Percentiles rank a stretch among this genome's conserved stretches.
These are phyloP conservation scores for Fusarium napiforme DNA, from an alignment of 2,329 filamentous ascomycete species.

Conservation along the genomic window DNA sequence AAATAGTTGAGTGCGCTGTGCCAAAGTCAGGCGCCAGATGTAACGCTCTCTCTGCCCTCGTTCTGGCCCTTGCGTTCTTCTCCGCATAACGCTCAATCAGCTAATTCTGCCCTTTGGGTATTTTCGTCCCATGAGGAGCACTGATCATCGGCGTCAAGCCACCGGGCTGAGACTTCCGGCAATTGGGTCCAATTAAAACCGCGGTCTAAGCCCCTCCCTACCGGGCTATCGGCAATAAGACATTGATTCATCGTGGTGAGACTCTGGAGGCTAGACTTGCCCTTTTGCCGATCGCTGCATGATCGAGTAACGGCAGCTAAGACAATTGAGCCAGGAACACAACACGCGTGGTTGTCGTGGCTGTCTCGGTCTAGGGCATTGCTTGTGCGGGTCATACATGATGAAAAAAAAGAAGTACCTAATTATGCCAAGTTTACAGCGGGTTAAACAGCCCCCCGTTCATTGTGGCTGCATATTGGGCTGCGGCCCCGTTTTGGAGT, in stretches of 20 bases:
- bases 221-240: constrained; percentile 13
- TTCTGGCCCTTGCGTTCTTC: not conserved
- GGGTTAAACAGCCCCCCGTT: not conserved
- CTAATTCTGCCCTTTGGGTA: not conserved
- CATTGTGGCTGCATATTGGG: not conserved
- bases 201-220: not conserved
- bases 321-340: not conserved
- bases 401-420: not conserved
- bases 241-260: not conserved
- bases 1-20: not conserved
- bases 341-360: not conserved
- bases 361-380: not conserved
- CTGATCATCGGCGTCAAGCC: not conserved
- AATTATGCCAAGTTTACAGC: not conserved
- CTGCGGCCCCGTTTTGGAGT: not conserved
- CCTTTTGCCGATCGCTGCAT: constrained; percentile 6
- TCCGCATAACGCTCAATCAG: not conserved
- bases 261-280: not conserved
- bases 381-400: not conserved
- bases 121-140: not conserved
- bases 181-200: not conserved
- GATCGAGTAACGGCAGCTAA: not conserved
- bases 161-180: not conserved
- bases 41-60: not conserved
- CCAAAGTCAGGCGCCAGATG: not conserved